Evolutionary conservation across 495 filamentous ascomycete species (phyloP), one percentile per base, ranked within the genome.

Genomic region (Aspergillus leporis): DNA sequence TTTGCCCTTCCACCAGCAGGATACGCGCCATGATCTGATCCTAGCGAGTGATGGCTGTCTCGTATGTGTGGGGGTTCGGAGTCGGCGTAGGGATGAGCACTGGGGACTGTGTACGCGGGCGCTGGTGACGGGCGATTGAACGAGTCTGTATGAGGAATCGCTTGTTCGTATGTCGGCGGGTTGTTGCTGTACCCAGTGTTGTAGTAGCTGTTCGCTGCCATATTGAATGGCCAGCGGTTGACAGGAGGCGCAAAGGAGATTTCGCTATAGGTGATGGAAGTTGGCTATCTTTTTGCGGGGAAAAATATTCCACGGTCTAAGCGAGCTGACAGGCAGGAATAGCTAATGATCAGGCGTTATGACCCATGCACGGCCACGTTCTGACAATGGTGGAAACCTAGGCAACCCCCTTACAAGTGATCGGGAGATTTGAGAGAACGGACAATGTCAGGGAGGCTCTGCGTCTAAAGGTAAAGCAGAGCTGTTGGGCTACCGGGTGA

Each of bases 171-270:
- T 66, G 66, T 75, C 55, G 71, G 75, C 48, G 71, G 81, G 46
- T 70, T 55, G 40, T 69, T 73, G 56, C 68, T 69, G 62, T 83
- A 76, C 57, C 76, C 77, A 51, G 75, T 70, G 68, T 83, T 82
- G 77, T 92, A 92, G 73, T 92, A 92, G 58, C 91, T 87, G 79
- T 92, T 90, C 60, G 90, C 82, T 53, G 91, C 88, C 91, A 95
- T 96, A 67, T 48, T 83, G 71, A 58, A 38, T 38, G 51, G 30
- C 21, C 38, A 43, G 51, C 52, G 31, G 34, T n/a, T 14, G 30
- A 38, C 1, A 8, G 51, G 43, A 23, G 43, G 43, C 43, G 43
- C 43, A 47, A 47, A 23, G 3, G 8, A 4, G 23, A 22, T 47
- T 47, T 2, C 7, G 19, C 7, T 23, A 18, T 5, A 47, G 5